phyloP scores from a whole-genome alignment of 2,329 filamentous ascomycete species.

The Ramichloridium luteum region DNA sequence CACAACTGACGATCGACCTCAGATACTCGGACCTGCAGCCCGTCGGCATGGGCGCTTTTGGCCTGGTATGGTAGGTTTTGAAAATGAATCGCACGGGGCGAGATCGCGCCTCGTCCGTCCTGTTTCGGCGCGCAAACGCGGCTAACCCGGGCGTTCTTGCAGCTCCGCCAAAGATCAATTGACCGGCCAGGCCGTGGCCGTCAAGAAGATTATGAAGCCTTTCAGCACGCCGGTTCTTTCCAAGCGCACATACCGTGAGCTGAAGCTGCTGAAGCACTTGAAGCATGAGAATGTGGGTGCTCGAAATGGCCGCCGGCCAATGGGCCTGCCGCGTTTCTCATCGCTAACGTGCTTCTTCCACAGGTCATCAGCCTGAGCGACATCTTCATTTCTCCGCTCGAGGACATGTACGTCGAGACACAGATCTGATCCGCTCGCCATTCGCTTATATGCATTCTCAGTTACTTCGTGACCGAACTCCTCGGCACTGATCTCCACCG shows the following conservation, averaged over 20 bases:
- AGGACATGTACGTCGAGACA: conserved; percentile 67
- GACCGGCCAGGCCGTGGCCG: conserved; percentile 88
- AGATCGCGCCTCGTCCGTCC: too few relatives aligned
- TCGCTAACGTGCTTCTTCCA: conserved; percentile 5
- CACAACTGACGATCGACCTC: conserved; percentile 8
- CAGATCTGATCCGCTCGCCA: conserved; percentile 16
- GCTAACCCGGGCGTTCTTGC: conserved; percentile 11
- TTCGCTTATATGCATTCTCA: conserved; percentile 29
- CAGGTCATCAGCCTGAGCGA: conserved; percentile 94
- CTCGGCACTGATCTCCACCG: conserved; percentile 93
- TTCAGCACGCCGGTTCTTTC: conserved; percentile 98
- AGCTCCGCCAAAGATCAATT: conserved; percentile 97
- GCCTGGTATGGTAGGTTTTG: conserved; percentile 69
- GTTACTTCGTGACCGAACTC: conserved; percentile 96
- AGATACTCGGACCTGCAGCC: conserved; percentile 98
- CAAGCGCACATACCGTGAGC: conserved; percentile 92
- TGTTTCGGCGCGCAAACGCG: too few relatives aligned
- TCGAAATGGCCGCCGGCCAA: conserved; percentile 1
- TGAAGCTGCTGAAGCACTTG: conserved; percentile 94
- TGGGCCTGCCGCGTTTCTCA: not conserved
- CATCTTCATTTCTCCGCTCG: conserved; percentile 97
- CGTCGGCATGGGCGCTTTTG: conserved; percentile 98
- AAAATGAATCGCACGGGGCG: conserved; percentile 1
- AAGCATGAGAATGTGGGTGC: conserved; percentile 78
- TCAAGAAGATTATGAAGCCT: conserved; percentile 99